These are phyloP conservation scores for Dorcoceras hygrometricum DNA, from an alignment of 257 asterid genomes.

Conservation along the genomic window DNA sequence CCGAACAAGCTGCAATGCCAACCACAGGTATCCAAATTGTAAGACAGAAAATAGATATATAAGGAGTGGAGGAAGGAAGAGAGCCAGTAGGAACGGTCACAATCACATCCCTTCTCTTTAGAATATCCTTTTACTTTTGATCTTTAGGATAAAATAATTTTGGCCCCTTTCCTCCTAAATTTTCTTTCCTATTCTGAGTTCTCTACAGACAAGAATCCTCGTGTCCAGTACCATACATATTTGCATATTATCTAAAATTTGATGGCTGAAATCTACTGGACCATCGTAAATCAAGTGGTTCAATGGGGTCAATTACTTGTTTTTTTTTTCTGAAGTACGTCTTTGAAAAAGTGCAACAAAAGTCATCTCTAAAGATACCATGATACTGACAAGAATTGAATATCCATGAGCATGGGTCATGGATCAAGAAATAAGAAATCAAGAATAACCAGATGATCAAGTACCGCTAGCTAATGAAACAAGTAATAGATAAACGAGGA, in stretches of 20 bases:
- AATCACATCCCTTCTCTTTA: not conserved
- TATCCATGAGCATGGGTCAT: not conserved
- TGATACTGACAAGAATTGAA: not conserved
- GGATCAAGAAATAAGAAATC: not conserved
- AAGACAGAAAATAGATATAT: too few species aligned
- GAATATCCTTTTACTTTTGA: not conserved
- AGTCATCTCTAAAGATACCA: not conserved
- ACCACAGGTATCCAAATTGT: not conserved
- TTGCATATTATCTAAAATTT: not conserved
- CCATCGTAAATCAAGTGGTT: not conserved
- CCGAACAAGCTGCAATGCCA: slow-evolving; percentile 80
- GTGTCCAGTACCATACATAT: not conserved
- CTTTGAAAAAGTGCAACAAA: not conserved
- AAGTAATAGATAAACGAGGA: slow-evolving; percentile 3
- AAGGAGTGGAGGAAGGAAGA: not conserved
- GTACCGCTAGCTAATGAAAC: not conserved
- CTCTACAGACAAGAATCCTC: not conserved
- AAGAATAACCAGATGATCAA: not conserved
- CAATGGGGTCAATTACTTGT: not conserved
- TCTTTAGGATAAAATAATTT: not conserved
- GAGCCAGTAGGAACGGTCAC: not conserved
- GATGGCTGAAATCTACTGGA: not conserved
- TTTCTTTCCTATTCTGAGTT: not conserved
- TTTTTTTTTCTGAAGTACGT: not conserved
- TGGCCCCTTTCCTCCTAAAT: not conserved